These are phyloP conservation scores for Kazachstania kunashirensis DNA, from an alignment of 805 yeast genomes.

Conservation along the genomic window DNA sequence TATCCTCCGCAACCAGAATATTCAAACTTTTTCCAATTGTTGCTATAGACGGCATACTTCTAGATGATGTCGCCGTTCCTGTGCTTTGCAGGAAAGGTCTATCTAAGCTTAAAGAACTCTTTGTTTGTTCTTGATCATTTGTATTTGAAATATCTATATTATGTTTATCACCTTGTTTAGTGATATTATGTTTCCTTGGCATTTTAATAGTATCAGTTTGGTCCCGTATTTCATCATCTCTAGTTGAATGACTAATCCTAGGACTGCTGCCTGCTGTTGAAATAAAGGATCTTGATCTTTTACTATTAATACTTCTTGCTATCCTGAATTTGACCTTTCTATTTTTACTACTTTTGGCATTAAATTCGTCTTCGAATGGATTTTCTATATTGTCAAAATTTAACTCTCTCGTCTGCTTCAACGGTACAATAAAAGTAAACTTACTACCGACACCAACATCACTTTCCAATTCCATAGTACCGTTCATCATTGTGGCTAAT, in stretches of 20 bases:
- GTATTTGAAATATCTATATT: neutral
- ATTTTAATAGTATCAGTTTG: neutral
- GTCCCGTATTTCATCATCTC: slow-evolving; percentile 2
- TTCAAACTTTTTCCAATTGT: slow-evolving; percentile 21
- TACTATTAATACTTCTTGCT: slow-evolving; percentile 18
- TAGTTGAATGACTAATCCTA: slow-evolving; percentile 1
- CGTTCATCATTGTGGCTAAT: slow-evolving; percentile 83
- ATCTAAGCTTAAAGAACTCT: slow-evolving; percentile 18
- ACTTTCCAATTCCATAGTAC: slow-evolving; percentile 67
- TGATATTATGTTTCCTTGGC: neutral
- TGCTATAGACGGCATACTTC: slow-evolving; percentile 11
- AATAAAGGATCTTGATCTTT: slow-evolving; percentile 16
- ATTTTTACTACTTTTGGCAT: slow-evolving; percentile 41
- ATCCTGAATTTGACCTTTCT: slow-evolving; percentile 35
- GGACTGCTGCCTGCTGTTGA: slow-evolving; percentile 5
- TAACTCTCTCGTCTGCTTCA: slow-evolving; percentile 42
- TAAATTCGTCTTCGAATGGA: slow-evolving; percentile 60
- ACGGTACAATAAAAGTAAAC: slow-evolving; percentile 71
- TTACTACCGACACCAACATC: slow-evolving; percentile 75
- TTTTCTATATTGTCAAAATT: slow-evolving; percentile 27
- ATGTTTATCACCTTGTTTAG: neutral
- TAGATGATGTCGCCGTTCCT: slow-evolving; percentile 32
- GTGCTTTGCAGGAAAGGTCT: slow-evolving; percentile 32
- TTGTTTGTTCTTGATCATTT: slow-evolving; percentile 5
- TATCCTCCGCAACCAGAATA: slow-evolving; percentile 89